Percentiles rank a stretch among this genome's conserved stretches.
Conservation (phyloP, 257 asterid species). For the Solanum sejunctum region DNA sequence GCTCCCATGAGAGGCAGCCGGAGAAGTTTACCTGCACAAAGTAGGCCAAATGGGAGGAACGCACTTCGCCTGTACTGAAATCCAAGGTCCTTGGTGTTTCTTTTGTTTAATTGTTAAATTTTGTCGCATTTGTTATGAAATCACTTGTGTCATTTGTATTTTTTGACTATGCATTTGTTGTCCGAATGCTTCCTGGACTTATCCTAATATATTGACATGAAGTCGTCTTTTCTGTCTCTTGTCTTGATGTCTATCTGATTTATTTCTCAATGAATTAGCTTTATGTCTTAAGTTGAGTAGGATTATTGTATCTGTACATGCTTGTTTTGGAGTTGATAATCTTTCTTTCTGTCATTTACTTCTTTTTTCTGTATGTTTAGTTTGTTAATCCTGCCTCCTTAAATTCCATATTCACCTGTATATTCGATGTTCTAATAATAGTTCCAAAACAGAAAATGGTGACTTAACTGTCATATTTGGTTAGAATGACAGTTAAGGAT, state of each 20-base stretch:
- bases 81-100: constrained; percentile 27
- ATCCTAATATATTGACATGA: constrained; percentile 20
- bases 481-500: background rate
- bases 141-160: constrained; percentile 12
- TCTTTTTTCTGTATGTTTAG: background rate
- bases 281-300: background rate
- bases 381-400: background rate
- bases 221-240: background rate
- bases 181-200: constrained; percentile 16
- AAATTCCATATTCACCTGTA: background rate
- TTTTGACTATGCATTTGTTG: constrained; percentile 14
- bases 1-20: constrained; percentile 52
- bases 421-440: background rate
- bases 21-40: constrained; percentile 42
- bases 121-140: constrained; percentile 29
- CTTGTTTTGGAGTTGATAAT: background rate
- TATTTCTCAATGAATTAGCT: background rate
- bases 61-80: constrained; percentile 50
- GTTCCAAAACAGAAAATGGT: background rate
- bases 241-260: background rate
- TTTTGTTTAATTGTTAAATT: background rate
- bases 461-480: background rate
- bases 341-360: background rate
- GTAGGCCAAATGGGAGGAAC: constrained; percentile 48
- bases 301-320: background rate